Evolutionary conservation across 1,139 yeast species (phyloP).

Genomic region (Geotrichum macrosporum): DNA sequence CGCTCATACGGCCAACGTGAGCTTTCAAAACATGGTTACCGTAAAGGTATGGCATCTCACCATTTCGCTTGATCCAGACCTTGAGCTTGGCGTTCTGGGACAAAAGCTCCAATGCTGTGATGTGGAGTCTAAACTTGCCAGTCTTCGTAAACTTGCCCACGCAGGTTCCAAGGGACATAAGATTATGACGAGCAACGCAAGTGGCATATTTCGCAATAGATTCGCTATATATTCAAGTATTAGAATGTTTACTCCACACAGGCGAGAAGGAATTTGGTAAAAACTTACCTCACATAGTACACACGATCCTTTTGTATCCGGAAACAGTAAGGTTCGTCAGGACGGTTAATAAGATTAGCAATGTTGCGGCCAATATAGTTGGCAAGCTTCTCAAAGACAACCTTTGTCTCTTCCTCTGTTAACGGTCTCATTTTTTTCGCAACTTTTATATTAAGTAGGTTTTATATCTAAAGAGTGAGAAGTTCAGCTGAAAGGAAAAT

Average conservation of each 20-base stretch:
- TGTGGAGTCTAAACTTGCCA: slow-evolving; percentile 91
- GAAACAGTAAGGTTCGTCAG: slow-evolving; percentile 89
- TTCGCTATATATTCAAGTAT: slow-evolving; percentile 44
- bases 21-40: slow-evolving; percentile 97
- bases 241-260: not conserved
- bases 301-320: slow-evolving; percentile 95
- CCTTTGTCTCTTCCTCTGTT: slow-evolving; percentile 95
- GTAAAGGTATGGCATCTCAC: slow-evolving; percentile 96
- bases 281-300: slow-evolving; percentile 59
- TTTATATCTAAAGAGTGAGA: not conserved
- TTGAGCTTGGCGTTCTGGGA: slow-evolving; percentile 89
- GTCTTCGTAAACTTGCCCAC: slow-evolving; percentile 96
- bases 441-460: not conserved
- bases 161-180: slow-evolving; percentile 91
- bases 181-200: slow-evolving; percentile 77
- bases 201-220: slow-evolving; percentile 82
- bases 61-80: slow-evolving; percentile 93
- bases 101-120: slow-evolving; percentile 79
- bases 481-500: not conserved
- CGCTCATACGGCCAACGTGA: slow-evolving; percentile 93
- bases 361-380: slow-evolving; percentile 95
- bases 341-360: slow-evolving; percentile 78
- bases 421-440: slow-evolving; percentile 96
- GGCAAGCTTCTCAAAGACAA: slow-evolving; percentile 92
- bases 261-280: not conserved